phyloP scores from a whole-genome alignment of 129 eudicot species.

The Deinandra increscens region DNA sequence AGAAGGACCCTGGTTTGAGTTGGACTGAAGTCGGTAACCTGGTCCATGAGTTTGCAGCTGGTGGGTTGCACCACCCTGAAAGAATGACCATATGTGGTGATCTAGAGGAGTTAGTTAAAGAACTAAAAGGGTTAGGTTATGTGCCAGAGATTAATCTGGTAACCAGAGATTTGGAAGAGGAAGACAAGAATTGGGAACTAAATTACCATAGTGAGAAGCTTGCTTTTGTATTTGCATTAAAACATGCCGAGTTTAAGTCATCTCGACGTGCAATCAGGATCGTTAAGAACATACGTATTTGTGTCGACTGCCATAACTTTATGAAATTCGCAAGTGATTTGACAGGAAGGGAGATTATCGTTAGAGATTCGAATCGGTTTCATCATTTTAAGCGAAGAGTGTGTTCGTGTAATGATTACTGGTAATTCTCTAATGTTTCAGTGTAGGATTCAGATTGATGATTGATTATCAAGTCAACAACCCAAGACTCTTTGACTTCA shows the following conservation, averaged over 20 bases:
- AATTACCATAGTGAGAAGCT: slow-evolving; percentile 76
- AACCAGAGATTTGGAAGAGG: slow-evolving; percentile 64
- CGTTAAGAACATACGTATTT: slow-evolving; percentile 72
- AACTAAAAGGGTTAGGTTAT: slow-evolving; percentile 59
- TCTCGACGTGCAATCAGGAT: slow-evolving; percentile 40
- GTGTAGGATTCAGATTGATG: neutral
- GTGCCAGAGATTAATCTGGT: slow-evolving; percentile 59
- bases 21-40: slow-evolving; percentile 60
- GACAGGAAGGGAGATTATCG: slow-evolving; percentile 51
- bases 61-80: slow-evolving; percentile 58
- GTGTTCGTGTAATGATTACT: slow-evolving; percentile 77
- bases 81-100: slow-evolving; percentile 40
- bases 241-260: slow-evolving; percentile 28
- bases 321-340: slow-evolving; percentile 61
- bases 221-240: slow-evolving; percentile 59
- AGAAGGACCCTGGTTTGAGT: slow-evolving; percentile 83
- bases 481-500: neutral
- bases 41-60: slow-evolving; percentile 77
- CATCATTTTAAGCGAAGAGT: slow-evolving; percentile 55
- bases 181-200: slow-evolving; percentile 63
- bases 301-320: slow-evolving; percentile 75
- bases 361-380: slow-evolving; percentile 75
- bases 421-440: slow-evolving; percentile 30
- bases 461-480: neutral
- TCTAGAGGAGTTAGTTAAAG: slow-evolving; percentile 37